Percentiles rank a stretch among this genome's conserved stretches.
phyloP scores from a whole-genome alignment of 2,329 filamentous ascomycete genomes.

The Calonectria pseudoreteaudii region DNA sequence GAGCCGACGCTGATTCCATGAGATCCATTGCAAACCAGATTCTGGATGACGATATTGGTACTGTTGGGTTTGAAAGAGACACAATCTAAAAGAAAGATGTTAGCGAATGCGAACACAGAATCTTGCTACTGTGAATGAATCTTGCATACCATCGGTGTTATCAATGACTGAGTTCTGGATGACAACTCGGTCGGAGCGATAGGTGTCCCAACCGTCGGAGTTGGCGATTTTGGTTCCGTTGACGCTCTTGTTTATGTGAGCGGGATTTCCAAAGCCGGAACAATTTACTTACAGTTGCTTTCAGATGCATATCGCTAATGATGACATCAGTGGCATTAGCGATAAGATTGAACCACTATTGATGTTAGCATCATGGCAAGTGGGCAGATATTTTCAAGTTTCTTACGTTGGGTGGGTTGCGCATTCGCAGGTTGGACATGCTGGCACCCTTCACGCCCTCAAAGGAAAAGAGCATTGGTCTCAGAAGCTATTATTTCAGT shows the following conservation, averaged over 20 bases:
- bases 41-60: slow-evolving; percentile 76
- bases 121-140: background rate
- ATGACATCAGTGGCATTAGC: slow-evolving; percentile 74
- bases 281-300: slow-evolving; percentile 53
- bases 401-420: slow-evolving; percentile 61
- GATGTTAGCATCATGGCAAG: background rate
- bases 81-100: slow-evolving; percentile 60
- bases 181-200: slow-evolving; percentile 70
- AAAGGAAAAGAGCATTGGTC: slow-evolving; percentile 38
- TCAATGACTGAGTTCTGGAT: slow-evolving; percentile 73
- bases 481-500: slow-evolving; percentile 25
- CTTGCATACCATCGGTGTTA: slow-evolving; percentile 38
- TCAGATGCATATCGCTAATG: slow-evolving; percentile 71
- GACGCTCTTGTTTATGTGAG: slow-evolving; percentile 26
- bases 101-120: background rate
- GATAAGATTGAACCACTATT: slow-evolving; percentile 64
- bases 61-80: slow-evolving; percentile 82
- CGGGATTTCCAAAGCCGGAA: fast-evolving
- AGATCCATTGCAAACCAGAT: slow-evolving; percentile 74
- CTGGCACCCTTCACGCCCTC: slow-evolving; percentile 59
- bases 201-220: slow-evolving; percentile 75
- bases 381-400: fast-evolving
- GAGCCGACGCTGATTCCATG: slow-evolving; percentile 81
- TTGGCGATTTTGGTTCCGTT: slow-evolving; percentile 55
- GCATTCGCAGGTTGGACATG: slow-evolving; percentile 70